Percentiles rank a stretch among this genome's conserved stretches.
Conservation (phyloP, 148 eudicot genomes). For the Nepenthes mirabilis region DNA sequence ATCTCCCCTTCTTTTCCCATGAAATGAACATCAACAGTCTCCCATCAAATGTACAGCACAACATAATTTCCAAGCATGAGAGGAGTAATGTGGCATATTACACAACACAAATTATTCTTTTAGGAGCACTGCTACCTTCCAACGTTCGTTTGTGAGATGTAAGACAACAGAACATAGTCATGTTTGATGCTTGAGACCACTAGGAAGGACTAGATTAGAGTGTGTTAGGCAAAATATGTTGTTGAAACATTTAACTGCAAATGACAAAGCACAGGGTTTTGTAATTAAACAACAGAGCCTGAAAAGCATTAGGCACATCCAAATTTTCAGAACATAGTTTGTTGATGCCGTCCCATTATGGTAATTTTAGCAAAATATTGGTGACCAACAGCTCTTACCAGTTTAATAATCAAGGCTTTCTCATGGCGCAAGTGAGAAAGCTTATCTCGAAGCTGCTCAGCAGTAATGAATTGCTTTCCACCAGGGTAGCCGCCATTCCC, state of each 20-base stretch:
- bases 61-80: background rate
- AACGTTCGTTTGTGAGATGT: no score
- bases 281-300: no score
- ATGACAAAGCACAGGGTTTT: no score
- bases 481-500: slow-evolving; percentile 97
- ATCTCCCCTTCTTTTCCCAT: background rate
- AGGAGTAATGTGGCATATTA: background rate
- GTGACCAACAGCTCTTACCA: slow-evolving; percentile 6
- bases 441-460: slow-evolving; percentile 86
- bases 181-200: no score
- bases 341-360: background rate
- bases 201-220: no score
- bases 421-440: slow-evolving; percentile 84
- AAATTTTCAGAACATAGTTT: background rate
- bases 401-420: slow-evolving; percentile 82
- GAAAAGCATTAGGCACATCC: no score
- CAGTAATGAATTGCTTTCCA: slow-evolving; percentile 87
- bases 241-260: no score
- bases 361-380: background rate
- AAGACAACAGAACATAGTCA: no score
- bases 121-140: background rate
- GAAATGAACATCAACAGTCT: background rate
- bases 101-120: background rate
- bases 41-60: background rate
- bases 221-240: no score